phyloP scores from a whole-genome alignment of 2,329 filamentous ascomycete species.

The Penicillium sp. region DNA sequence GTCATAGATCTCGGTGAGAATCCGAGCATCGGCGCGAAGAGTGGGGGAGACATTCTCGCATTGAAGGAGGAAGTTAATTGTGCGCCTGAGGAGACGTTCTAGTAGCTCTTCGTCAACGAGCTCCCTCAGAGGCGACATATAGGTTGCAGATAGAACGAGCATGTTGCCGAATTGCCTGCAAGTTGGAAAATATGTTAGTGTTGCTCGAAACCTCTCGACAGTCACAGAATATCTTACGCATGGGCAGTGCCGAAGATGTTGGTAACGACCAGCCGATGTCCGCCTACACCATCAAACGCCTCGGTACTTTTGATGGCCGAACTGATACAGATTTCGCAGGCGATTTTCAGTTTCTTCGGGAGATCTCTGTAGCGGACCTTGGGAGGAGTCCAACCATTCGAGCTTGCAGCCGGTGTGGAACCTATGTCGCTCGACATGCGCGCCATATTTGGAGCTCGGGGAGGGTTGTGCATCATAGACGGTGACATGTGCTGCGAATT shows the following conservation, averaged over 20 bases:
- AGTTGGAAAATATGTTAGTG: constrained; percentile 22
- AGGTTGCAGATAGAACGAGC: constrained; percentile 80
- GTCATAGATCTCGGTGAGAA: constrained; percentile 56
- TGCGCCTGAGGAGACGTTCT: constrained; percentile 62
- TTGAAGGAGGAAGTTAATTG: constrained; percentile 69
- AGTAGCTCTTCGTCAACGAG: constrained; percentile 58
- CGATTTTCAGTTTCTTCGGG: constrained; percentile 39
- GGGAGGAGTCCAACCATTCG: constrained; percentile 19
- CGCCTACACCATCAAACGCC: constrained; percentile 6
- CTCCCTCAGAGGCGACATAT: constrained; percentile 60
- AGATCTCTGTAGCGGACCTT: constrained; percentile 25
- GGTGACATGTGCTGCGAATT: constrained; percentile 39
- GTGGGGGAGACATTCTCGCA: constrained; percentile 71
- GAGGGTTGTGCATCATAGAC: constrained; percentile 26
- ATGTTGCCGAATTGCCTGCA: constrained; percentile 93
- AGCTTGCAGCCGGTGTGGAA: constrained; percentile 19
- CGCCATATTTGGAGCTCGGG: constrained; percentile 29
- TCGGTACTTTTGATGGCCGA: constrained; percentile 6
- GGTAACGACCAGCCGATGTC: constrained; percentile 8
- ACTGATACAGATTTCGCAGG: constrained; percentile 5
- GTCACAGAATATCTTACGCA: constrained; percentile 4
- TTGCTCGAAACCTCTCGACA: neutral
- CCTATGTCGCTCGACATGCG: constrained; percentile 36
- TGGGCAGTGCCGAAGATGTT: constrained; percentile 12
- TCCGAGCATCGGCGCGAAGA: constrained; percentile 67